Conservation (phyloP, 2,329 filamentous ascomycete genomes). For the Ampelomyces quisqualis region DNA sequence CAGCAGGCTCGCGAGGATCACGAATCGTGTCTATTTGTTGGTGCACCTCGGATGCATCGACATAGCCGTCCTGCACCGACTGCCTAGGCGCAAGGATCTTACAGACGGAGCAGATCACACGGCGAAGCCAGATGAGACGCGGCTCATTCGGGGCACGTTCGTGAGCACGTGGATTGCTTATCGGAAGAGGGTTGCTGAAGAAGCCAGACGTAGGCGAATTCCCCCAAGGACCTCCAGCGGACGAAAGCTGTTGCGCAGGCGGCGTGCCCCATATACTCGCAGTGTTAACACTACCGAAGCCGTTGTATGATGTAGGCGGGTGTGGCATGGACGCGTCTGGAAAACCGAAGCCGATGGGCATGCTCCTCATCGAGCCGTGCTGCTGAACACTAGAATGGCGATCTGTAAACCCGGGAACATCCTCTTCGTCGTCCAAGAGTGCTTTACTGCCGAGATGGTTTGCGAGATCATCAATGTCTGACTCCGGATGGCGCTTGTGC, state of each 20-base stretch:
- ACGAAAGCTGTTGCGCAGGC: constrained; percentile 42
- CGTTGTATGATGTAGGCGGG: constrained; percentile 36
- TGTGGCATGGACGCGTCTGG: constrained; percentile 34
- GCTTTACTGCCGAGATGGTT: constrained; percentile 88
- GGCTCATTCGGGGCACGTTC: constrained; percentile 32
- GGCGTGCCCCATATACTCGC: constrained; percentile 48
- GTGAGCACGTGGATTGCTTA: constrained; percentile 26
- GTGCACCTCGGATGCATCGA: constrained; percentile 65
- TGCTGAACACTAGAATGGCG: constrained; percentile 45
- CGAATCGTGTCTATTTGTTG: constrained; percentile 67
- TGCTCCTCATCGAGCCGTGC: constrained; percentile 30
- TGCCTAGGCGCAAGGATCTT: constrained; percentile 57
- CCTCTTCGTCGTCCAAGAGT: constrained; percentile 63
- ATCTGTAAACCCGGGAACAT: constrained; percentile 63
- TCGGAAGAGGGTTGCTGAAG: constrained; percentile 38
- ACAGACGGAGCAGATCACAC: constrained; percentile 74
- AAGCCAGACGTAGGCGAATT: constrained; percentile 39
- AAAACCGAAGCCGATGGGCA: constrained; percentile 40
- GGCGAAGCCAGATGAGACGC: constrained; percentile 38
- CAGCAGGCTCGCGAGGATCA: constrained; percentile 57
- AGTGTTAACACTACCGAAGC: constrained; percentile 32
- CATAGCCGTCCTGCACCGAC: constrained; percentile 62
- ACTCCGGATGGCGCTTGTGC: constrained; percentile 37
- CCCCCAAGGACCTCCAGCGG: constrained; percentile 44
- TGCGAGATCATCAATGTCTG: constrained; percentile 69